phyloP scores from a whole-genome alignment of 371 early-diverging fungal genomes.

The Dipsacomyces acuminosporus region DNA sequence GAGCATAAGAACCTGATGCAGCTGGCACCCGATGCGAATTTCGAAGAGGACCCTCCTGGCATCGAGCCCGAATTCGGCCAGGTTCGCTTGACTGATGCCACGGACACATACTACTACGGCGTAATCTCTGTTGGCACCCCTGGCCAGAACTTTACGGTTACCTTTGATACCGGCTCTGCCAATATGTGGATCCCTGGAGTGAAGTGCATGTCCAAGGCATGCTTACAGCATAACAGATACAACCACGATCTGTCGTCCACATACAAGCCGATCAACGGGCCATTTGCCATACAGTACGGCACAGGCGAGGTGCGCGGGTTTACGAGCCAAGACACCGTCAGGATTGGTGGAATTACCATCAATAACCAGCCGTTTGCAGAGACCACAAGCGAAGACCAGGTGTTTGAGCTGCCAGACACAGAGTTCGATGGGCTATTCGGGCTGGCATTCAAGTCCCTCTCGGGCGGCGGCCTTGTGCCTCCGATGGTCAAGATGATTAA shows the following conservation, averaged over 20 bases:
- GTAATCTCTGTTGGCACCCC: constrained; percentile 61
- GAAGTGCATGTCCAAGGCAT: constrained; percentile 46
- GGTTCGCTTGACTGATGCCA: constrained; percentile 40
- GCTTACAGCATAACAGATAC: constrained; percentile 44
- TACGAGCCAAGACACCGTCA: constrained; percentile 50
- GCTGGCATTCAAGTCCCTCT: constrained; percentile 55
- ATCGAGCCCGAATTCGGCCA: constrained; percentile 42
- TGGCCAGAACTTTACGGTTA: constrained; percentile 55
- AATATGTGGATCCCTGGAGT: constrained; percentile 61
- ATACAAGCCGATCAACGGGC: constrained; percentile 46
- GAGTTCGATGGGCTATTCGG: constrained; percentile 67
- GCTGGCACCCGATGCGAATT: constrained; percentile 32
- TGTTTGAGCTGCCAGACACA: constrained; percentile 56
- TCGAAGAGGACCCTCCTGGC: constrained; percentile 35
- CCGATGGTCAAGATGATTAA: constrained; percentile 44
- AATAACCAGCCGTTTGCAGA: constrained; percentile 54
- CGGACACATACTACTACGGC: constrained; percentile 57
- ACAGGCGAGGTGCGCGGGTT: constrained; percentile 54
- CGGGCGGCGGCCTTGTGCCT: constrained; percentile 48
- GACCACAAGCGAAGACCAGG: constrained; percentile 51
- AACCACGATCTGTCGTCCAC: constrained; percentile 50
- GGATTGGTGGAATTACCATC: constrained; percentile 49
- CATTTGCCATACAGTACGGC: constrained; percentile 60
- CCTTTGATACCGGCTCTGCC: constrained; percentile 72
- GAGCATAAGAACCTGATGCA: constrained; percentile 30